A percentile compares a stretch with the other conserved stretches of the same genome.
These are phyloP conservation scores for Termitomyces sp. DNA, from an alignment of 768 basidiomycete species.

Conservation along the genomic window DNA sequence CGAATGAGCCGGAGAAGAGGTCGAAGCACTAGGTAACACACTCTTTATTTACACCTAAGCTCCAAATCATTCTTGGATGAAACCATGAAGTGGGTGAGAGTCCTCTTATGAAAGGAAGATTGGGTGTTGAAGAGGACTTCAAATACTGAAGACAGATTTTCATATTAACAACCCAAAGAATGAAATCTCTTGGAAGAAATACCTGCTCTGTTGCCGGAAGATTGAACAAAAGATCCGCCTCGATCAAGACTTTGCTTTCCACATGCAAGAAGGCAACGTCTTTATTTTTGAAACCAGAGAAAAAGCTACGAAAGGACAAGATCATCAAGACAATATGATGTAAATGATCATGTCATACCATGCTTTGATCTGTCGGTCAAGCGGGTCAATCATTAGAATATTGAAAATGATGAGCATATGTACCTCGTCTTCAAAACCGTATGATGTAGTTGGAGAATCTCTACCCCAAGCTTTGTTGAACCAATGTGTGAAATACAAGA, in stretches of 20 bases:
- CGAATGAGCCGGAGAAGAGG: not conserved
- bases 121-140: slow-evolving; percentile 26
- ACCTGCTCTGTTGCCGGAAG: slow-evolving; percentile 76
- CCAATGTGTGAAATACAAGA: not conserved
- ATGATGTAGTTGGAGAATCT: slow-evolving; percentile 52
- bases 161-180: too few species aligned
- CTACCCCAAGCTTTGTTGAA: slow-evolving; percentile 42
- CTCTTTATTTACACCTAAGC: slow-evolving; percentile 29
- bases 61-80: slow-evolving; percentile 27
- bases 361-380: slow-evolving; percentile 34
- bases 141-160: slow-evolving; percentile 25
- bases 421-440: slow-evolving; percentile 69
- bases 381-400: not conserved
- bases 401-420: not conserved
- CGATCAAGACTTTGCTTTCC: slow-evolving; percentile 60
- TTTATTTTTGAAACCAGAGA: slow-evolving; percentile 62
- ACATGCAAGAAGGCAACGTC: slow-evolving; percentile 79
- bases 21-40: slow-evolving; percentile 14
- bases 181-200: not conserved
- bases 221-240: slow-evolving; percentile 80
- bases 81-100: slow-evolving; percentile 27
- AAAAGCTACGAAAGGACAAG: slow-evolving; percentile 39
- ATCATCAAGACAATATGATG: not conserved
- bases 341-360: slow-evolving; percentile 28
- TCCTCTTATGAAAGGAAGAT: slow-evolving; percentile 26